These are phyloP conservation scores for Blastobotrys mokoenaii DNA, from an alignment of 805 yeast species.

Conservation along the genomic window DNA sequence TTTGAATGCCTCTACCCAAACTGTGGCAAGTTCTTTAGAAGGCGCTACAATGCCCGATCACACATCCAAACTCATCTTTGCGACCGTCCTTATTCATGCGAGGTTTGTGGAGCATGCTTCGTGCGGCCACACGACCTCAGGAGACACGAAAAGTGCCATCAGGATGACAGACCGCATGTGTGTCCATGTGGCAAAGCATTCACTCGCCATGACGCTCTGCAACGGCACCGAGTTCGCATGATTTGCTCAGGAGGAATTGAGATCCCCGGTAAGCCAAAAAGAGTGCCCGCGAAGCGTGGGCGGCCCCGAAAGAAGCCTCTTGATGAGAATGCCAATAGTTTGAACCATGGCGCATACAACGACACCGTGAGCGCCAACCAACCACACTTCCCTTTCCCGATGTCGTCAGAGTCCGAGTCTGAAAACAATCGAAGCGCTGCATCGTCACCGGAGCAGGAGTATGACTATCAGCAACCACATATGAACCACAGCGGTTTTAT, in stretches of 20 bases:
- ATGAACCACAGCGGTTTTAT: too few species aligned
- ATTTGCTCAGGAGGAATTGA: slow-evolving; percentile 72
- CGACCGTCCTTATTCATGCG: slow-evolving; percentile 86
- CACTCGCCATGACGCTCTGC: slow-evolving; percentile 81
- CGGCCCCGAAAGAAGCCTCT: slow-evolving; percentile 27
- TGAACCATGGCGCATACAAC: background rate
- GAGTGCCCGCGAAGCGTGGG: slow-evolving; percentile 30
- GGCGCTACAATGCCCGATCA: slow-evolving; percentile 87
- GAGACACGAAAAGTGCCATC: slow-evolving; percentile 83
- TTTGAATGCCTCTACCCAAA: slow-evolving; percentile 67
- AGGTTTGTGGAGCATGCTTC: slow-evolving; percentile 67
- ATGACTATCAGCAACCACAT: too few species aligned
- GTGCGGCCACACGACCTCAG: slow-evolving; percentile 93
- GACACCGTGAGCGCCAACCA: background rate
- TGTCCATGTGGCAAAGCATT: slow-evolving; percentile 96
- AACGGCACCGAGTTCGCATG: slow-evolving; percentile 68
- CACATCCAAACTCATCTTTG: slow-evolving; percentile 95
- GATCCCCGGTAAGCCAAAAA: slow-evolving; percentile 23
- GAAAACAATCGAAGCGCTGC: slow-evolving; percentile 7
- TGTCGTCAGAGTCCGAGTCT: slow-evolving; percentile 9
- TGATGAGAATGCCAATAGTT: background rate
- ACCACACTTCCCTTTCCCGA: background rate
- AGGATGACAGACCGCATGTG: slow-evolving; percentile 51
- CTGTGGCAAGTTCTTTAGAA: slow-evolving; percentile 77
- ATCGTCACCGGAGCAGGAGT: slow-evolving; percentile 7